Evolutionary conservation across 495 filamentous ascomycete genomes (phyloP), one percentile per base, ranked within the genome.

Genomic region (Stereocaulon alpinum): DNA sequence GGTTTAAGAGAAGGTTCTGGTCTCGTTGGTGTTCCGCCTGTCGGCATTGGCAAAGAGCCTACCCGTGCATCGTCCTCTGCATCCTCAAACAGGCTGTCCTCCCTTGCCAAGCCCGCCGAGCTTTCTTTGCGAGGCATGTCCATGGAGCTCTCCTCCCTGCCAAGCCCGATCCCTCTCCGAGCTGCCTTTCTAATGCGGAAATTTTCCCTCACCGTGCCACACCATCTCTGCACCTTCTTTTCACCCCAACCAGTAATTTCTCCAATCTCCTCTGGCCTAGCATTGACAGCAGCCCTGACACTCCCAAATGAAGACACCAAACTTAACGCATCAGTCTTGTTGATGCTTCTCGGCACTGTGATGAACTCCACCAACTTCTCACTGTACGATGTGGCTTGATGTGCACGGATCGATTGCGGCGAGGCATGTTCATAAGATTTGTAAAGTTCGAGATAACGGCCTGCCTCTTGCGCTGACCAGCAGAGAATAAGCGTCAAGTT

Each of bases 331-430:
- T 99, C 92, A 5, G 91, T 88, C 70, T 95, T 96, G 70, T 96
- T 99, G 64, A 99, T 85, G 34, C 83, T 87, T 54, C 91, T 76
- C 9, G 94, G 91, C 4, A 86, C 82, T 0, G 94, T 97, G 40
- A 96, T 83, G 67, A 97, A 95, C 66, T 96, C 93, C n/a, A 91
- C 83, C 43, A 99, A 74, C 43, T 85, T 86, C 59, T 95, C 88
- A n/a, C 83, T 79, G 65, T 96, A 96, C 15, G 84, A 82, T 51
- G 83, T 86, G 1, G 86, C 80, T 69, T 93, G 88, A 62, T 89
- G 86, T 6, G 88, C 87, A 61, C 82, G 82, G 68, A 98, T 97
- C 14, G 84, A 82, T 2, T 80, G 82, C 10, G 91, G 87, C 52
- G 83, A 82, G 1, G 91, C 87, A 68, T 93, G 81, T 72, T 97